A percentile compares a stretch with the other conserved stretches of the same genome.
Evolutionary conservation across 768 basidiomycete genomes (phyloP).

Genomic region (Albatrellus ellisii): DNA sequence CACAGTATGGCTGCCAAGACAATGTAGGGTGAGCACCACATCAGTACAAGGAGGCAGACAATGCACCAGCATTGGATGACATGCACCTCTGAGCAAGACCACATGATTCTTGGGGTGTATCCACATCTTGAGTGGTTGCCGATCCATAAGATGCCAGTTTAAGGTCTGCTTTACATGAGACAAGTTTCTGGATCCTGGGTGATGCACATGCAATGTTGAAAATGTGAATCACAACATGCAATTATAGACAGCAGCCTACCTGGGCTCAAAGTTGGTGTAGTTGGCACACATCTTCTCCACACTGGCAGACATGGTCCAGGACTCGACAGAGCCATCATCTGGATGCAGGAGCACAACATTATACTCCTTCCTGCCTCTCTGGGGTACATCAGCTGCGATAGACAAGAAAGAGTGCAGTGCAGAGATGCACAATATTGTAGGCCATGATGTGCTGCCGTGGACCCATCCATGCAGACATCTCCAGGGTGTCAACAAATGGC

Average conservation of each 20-base stretch:
- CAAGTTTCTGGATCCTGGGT: slow-evolving; percentile 23
- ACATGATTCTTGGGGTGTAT: slow-evolving; percentile 23
- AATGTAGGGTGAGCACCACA: too few species aligned
- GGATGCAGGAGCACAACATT: slow-evolving; percentile 26
- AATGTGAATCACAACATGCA: not conserved
- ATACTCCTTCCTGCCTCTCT: slow-evolving; percentile 23
- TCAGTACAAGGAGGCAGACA: too few species aligned
- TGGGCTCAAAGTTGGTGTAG: slow-evolving; percentile 28
- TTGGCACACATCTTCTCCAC: slow-evolving; percentile 30
- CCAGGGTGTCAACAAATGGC: slow-evolving; percentile 33
- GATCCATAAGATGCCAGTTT: slow-evolving; percentile 30
- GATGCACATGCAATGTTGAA: not conserved
- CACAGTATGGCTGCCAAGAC: slow-evolving; percentile 32
- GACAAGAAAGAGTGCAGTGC: slow-evolving; percentile 1
- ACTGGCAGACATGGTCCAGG: slow-evolving; percentile 28
- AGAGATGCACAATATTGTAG: slow-evolving; percentile 25
- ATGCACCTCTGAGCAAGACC: slow-evolving; percentile 26
- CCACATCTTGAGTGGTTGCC: slow-evolving; percentile 26
- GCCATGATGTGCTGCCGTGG: slow-evolving; percentile 33
- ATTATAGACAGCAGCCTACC: slow-evolving; percentile 14
- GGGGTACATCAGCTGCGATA: slow-evolving; percentile 5
- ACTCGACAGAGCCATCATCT: slow-evolving; percentile 26
- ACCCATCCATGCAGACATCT: slow-evolving; percentile 50
- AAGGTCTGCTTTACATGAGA: slow-evolving; percentile 24
- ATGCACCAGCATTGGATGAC: slow-evolving; percentile 30